phyloP scores from a whole-genome alignment of 345 rosid genomes.

The Passiflora organensis region DNA sequence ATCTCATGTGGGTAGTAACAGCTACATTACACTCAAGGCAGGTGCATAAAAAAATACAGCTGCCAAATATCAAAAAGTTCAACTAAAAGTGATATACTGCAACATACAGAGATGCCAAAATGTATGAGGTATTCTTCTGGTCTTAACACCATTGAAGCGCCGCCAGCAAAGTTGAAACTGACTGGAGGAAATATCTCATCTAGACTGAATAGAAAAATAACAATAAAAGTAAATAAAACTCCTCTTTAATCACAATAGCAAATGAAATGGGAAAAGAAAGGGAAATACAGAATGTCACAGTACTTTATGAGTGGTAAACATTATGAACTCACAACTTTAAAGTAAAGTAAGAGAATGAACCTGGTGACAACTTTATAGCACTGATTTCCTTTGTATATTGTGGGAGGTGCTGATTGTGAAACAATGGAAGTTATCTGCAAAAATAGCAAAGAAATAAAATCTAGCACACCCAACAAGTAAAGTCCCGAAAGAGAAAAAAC shows the following conservation, averaged over 20 bases:
- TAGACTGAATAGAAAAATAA: slow-evolving; percentile 23
- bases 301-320: background rate
- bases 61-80: background rate
- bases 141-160: slow-evolving; percentile 66
- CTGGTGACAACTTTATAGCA: slow-evolving; percentile 72
- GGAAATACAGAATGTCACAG: background rate
- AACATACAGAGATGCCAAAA: slow-evolving; percentile 46
- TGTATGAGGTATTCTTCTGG: slow-evolving; percentile 57
- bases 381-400: slow-evolving; percentile 46
- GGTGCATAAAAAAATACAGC: slow-evolving; percentile 8
- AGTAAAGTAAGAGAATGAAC: slow-evolving; percentile 34
- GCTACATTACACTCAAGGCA: background rate
- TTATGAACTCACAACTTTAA: background rate
- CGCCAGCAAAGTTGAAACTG: slow-evolving; percentile 83
- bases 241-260: slow-evolving; percentile 2
- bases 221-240: no score
- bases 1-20: slow-evolving; percentile 3
- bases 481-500: background rate
- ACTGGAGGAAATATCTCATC: slow-evolving; percentile 68
- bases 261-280: background rate
- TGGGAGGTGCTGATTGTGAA: slow-evolving; percentile 46
- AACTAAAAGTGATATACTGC: slow-evolving; percentile 6
- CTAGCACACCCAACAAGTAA: slow-evolving; percentile 4
- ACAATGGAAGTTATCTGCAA: slow-evolving; percentile 61
- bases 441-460: slow-evolving; percentile 11